phyloP scores from a whole-genome alignment of 140 eudicot genomes.

The Bidens hawaiensis region DNA sequence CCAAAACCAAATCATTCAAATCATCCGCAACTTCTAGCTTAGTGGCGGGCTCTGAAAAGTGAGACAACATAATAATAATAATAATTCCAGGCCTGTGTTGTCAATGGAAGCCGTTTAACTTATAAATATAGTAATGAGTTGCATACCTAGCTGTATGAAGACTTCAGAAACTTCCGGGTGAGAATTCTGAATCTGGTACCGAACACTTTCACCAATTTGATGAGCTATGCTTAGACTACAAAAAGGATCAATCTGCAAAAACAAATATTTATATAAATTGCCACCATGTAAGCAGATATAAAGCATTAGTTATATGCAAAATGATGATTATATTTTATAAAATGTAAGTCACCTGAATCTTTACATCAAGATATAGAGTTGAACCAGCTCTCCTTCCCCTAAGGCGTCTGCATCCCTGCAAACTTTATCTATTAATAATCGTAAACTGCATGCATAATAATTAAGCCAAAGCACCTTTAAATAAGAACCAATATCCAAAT shows the following conservation, averaged over 20 bases:
- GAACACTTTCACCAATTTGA: constrained; percentile 81
- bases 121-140: neutral
- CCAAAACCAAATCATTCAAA: constrained; percentile 2
- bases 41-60: constrained; percentile 60
- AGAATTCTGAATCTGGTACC: constrained; percentile 48
- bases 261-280: neutral
- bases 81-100: neutral
- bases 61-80: neutral
- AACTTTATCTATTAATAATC: neutral
- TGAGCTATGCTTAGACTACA: constrained; percentile 81
- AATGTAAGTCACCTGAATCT: constrained; percentile 54
- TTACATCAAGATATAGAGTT: constrained; percentile 75
- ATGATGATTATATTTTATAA: neutral
- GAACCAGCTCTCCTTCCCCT: constrained; percentile 99
- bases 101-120: neutral
- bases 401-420: constrained; percentile 79
- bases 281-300: neutral
- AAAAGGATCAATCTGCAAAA: constrained; percentile 74
- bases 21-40: constrained; percentile 19
- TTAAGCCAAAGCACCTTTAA: no score
- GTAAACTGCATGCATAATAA: no score
- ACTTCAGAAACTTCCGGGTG: constrained; percentile 96
- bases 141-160: constrained; percentile 81
- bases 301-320: constrained; percentile 15
- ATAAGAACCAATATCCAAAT: no score